A percentile compares a stretch with the other conserved stretches of the same genome.
These are phyloP conservation scores for Gossypium thurberi DNA, from an alignment of 345 rosid species.

Conservation along the genomic window DNA sequence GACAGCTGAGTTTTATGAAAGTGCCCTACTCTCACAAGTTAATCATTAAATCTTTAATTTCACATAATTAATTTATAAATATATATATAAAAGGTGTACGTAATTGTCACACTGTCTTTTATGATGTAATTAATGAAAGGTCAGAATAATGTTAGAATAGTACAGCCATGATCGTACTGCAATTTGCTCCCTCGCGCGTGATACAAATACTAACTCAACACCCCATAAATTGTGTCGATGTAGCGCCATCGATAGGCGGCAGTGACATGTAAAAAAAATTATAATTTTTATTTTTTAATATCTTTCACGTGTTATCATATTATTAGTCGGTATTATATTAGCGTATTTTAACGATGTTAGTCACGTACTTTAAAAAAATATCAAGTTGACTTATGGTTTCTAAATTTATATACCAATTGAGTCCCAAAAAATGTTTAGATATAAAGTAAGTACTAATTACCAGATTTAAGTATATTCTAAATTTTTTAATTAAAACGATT, in stretches of 20 bases:
- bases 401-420: no score
- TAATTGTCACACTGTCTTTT: background rate
- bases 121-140: no score
- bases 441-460: no score
- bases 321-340: fast-evolving
- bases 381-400: fast-evolving
- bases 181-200: background rate
- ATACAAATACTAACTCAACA: background rate
- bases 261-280: no score
- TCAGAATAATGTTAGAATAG: background rate
- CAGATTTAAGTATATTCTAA: no score
- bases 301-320: no score
- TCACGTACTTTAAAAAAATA: no score
- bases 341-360: fast-evolving
- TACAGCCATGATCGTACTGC: background rate
- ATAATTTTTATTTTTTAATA: no score
- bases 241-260: no score
- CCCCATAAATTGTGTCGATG: no score
- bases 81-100: background rate
- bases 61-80: background rate
- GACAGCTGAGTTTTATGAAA: background rate
- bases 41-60: background rate
- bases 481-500: no score
- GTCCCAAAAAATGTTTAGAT: no score
- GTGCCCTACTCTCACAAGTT: background rate